Percentiles rank a stretch among this genome's conserved stretches.
These are phyloP conservation scores for Chalciporus piperatoides DNA, from an alignment of 1,284 basidiomycete species.

Conservation along the genomic window DNA sequence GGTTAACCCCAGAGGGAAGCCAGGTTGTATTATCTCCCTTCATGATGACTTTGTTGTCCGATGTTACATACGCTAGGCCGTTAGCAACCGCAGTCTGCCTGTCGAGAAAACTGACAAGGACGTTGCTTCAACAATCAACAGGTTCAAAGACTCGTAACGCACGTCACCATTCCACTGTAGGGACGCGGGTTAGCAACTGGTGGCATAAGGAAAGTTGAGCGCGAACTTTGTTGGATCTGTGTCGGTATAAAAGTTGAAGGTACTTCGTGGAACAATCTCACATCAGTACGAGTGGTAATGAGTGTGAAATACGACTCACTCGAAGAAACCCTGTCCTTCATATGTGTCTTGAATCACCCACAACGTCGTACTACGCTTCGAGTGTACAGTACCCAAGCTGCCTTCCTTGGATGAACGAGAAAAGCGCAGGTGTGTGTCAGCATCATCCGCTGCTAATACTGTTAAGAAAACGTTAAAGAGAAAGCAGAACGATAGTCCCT, in stretches of 20 bases:
- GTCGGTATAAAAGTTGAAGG: constrained; percentile 56
- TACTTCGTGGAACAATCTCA: constrained; percentile 34
- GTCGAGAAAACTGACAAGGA: constrained; percentile 48
- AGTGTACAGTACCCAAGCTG: constrained; percentile 4
- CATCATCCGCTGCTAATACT: constrained; percentile 14
- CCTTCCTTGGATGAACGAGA: constrained; percentile 2
- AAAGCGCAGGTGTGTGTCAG: constrained; percentile 6
- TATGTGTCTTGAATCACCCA: constrained; percentile 57
- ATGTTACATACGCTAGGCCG: constrained; percentile 50
- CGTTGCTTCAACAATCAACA: constrained; percentile 2
- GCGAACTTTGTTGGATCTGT: constrained; percentile 58
- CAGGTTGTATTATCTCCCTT: constrained; percentile 63
- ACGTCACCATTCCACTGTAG: constrained; percentile 60
- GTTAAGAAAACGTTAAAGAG: constrained; percentile 16
- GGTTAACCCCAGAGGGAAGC: constrained; percentile 47
- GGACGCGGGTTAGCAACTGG: constrained; percentile 15
- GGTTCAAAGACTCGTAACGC: constrained; percentile 24
- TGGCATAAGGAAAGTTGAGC: constrained; percentile 1
- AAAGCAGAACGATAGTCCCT: constrained; percentile 6
- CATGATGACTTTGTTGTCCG: constrained; percentile 63
- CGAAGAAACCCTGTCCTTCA: constrained; percentile 49
- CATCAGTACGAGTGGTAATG: constrained; percentile 14
- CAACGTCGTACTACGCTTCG: constrained; percentile 38
- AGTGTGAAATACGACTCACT: constrained; percentile 38
- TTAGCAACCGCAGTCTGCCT: constrained; percentile 43